Conservation (phyloP, 2,329 filamentous ascomycete genomes). For the Monilinia fructicola region DNA sequence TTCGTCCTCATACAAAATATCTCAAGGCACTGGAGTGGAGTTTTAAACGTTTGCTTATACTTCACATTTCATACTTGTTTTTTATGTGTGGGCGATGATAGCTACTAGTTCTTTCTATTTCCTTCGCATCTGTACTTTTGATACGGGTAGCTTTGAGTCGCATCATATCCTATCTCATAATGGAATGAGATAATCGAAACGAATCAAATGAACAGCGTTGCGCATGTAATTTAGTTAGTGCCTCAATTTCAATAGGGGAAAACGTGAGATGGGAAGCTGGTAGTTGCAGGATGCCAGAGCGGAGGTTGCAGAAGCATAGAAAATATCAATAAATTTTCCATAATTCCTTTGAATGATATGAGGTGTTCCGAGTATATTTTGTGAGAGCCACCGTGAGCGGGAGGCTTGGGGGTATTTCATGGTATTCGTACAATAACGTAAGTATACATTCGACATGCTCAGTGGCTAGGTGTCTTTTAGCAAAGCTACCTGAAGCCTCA, state of each 20-base stretch:
- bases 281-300: slow-evolving; percentile 2
- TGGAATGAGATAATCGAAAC: slow-evolving; percentile 6
- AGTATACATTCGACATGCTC: slow-evolving; percentile 2
- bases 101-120: slow-evolving; percentile 37
- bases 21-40: slow-evolving; percentile 37
- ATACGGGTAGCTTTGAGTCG: slow-evolving; percentile 32
- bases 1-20: slow-evolving; percentile 25
- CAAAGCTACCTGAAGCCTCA: slow-evolving; percentile 5
- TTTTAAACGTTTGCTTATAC: slow-evolving; percentile 40
- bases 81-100: slow-evolving; percentile 38
- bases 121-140: slow-evolving; percentile 41
- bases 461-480: background rate
- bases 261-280: slow-evolving; percentile 32
- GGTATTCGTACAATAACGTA: slow-evolving; percentile 9
- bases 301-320: slow-evolving; percentile 7
- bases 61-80: slow-evolving; percentile 28
- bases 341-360: background rate
- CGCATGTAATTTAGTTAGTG: slow-evolving; percentile 41
- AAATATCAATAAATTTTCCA: slow-evolving; percentile 21
- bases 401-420: background rate
- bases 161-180: slow-evolving; percentile 33
- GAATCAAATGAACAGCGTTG: slow-evolving; percentile 36
- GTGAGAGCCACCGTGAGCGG: background rate
- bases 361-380: background rate
- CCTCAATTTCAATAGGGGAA: slow-evolving; percentile 27